A percentile compares a stretch with the other conserved stretches of the same genome.
Evolutionary conservation across 2,329 filamentous ascomycete genomes (phyloP).

Genomic region (Pseudogymnoascus sp.): DNA sequence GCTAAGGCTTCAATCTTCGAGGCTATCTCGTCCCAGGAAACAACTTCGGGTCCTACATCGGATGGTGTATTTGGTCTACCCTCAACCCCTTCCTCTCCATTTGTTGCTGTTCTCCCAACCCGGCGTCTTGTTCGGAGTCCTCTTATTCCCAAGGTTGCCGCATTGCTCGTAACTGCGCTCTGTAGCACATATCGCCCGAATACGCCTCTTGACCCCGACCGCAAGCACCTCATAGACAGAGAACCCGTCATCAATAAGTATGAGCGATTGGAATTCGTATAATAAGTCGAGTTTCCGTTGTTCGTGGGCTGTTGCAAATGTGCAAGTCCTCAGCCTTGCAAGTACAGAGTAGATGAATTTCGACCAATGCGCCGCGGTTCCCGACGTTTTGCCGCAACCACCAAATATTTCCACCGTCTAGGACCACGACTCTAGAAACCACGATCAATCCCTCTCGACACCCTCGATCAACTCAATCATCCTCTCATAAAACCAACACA

Average conservation of each 20-base stretch:
- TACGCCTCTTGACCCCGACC: neutral
- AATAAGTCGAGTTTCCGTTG: neutral
- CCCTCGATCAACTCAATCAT: neutral
- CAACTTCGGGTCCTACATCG: neutral
- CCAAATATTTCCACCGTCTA: slow-evolving; percentile 1
- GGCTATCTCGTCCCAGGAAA: slow-evolving; percentile 7
- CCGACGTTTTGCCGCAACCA: neutral
- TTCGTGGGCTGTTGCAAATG: neutral
- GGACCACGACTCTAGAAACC: neutral
- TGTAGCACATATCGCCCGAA: neutral
- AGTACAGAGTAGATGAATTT: neutral
- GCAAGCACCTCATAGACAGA: neutral
- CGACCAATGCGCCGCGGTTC: neutral
- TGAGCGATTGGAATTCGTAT: neutral
- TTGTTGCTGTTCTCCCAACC: neutral
- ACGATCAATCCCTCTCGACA: neutral
- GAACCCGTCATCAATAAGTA: neutral
- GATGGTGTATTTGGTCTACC: neutral
- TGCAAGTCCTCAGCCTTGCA: neutral
- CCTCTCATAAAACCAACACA: neutral
- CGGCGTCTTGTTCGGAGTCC: slow-evolving; percentile 1
- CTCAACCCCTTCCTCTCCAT: neutral
- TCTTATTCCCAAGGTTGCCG: neutral
- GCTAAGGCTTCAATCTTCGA: slow-evolving; percentile 4
- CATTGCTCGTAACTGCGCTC: neutral